Base-by-base conservation (phyloP, 306 rosid species). In the Cicer judaicum region DNA sequence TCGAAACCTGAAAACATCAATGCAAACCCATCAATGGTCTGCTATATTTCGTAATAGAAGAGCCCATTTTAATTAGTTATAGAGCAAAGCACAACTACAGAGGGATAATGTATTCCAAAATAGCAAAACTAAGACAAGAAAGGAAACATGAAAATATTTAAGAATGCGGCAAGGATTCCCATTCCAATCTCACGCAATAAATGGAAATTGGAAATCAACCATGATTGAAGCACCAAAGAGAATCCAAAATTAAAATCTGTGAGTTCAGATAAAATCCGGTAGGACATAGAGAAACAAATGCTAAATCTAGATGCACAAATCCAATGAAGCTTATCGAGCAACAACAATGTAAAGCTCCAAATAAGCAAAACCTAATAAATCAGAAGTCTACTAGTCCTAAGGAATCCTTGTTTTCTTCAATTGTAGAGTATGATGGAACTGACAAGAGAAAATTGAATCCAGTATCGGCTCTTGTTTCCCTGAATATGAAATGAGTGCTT, bases 1-100 rank as follows among this genome's bases (percentile, higher is more conserved):
- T 86, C 5, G 93, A 87, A 71, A 91, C 98, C 98, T 94, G 72
- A 43, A 86, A 69, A 56, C 70, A 47, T 13, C 11, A 54, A 72
- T 13, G 24, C 5, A 56, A 53, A 55, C 36, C 8, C 36, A 12
- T 67, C 42, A 46, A 46, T 16, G 42, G 42, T 46, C 13, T 41
- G 70, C 36, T 42, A 41, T 14, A 64, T 64, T 64, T 64, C 10
- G 52, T 42, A 64, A 42, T 5, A 18, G 10, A 41, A 10, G 38
- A 42, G 5, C 24, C 55, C 41, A 12, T 21, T 44, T 16, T 1
- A 6, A 19, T 44, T 19, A 66, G 54, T 18, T 16, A 2, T 4
- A 46, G 55, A 46, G 19, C 41, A 66, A 66, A 19, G 42, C 56
- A 46, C 53, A 77, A 34, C 15, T 29, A 38, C 16, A 36, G 55